A percentile compares a stretch with the other conserved stretches of the same genome.
These are phyloP conservation scores for Plasmodium malariae DNA, from an alignment of 169 alveolate species.

Conservation along the genomic window DNA sequence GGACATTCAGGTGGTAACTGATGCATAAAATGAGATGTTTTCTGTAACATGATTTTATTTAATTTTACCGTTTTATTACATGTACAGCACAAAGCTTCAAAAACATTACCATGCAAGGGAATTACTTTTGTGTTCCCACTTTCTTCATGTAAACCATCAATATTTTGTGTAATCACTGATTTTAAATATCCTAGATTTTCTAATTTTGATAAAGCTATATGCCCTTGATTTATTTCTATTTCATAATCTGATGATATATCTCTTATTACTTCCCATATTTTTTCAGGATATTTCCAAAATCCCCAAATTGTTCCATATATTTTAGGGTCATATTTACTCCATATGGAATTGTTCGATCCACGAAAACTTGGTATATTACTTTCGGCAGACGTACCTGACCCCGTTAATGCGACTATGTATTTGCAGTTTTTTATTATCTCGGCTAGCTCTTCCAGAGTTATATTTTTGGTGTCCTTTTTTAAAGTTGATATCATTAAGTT, in stretches of 20 bases:
- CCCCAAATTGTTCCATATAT: conserved; percentile 76
- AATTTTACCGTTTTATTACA: conserved; percentile 37
- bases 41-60: conserved; percentile 60
- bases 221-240: conserved; percentile 49
- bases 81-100: conserved; percentile 68
- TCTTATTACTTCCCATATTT: conserved; percentile 68
- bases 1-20: conserved; percentile 75
- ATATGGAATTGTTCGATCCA: conserved; percentile 34
- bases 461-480: conserved; percentile 31
- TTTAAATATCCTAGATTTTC: conserved; percentile 66
- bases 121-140: conserved; percentile 66
- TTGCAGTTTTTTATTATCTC: conserved; percentile 27
- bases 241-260: conserved; percentile 69
- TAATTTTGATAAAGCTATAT: conserved; percentile 41
- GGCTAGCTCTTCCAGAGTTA: conserved; percentile 60
- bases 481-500: conserved; percentile 27
- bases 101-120: conserved; percentile 61
- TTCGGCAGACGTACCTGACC: conserved; percentile 73
- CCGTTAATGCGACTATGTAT: conserved; percentile 65
- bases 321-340: conserved; percentile 64
- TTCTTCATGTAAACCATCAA: conserved; percentile 70
- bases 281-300: conserved; percentile 65
- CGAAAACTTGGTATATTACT: conserved; percentile 70
- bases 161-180: conserved; percentile 59
- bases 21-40: conserved; percentile 67